These are phyloP conservation scores for Ampelomyces quisqualis DNA, from an alignment of 2,329 filamentous ascomycete genomes.

Conservation along the genomic window DNA sequence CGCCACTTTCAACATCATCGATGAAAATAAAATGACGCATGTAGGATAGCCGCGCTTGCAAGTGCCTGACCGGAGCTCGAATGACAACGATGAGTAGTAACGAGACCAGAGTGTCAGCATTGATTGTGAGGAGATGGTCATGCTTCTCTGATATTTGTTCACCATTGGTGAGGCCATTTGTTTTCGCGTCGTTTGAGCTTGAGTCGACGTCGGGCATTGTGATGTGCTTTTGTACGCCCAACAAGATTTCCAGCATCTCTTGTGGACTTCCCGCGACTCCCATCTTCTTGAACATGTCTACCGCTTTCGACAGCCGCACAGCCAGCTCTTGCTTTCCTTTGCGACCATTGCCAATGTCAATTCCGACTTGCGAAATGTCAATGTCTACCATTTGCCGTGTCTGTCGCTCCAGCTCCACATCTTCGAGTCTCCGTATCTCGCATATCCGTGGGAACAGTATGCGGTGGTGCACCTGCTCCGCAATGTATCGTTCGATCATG, in stretches of 20 bases:
- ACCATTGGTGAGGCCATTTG: slow-evolving; percentile 22
- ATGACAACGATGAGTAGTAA: slow-evolving; percentile 90
- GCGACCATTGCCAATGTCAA: slow-evolving; percentile 76
- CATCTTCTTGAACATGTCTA: slow-evolving; percentile 89
- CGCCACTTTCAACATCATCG: slow-evolving; percentile 93
- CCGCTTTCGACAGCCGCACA: slow-evolving; percentile 71
- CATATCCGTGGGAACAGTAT: slow-evolving; percentile 82
- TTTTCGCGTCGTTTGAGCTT: slow-evolving; percentile 31
- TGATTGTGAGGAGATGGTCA: slow-evolving; percentile 62
- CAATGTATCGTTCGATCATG: slow-evolving; percentile 90
- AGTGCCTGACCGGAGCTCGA: slow-evolving; percentile 78
- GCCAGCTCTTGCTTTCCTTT: slow-evolving; percentile 80
- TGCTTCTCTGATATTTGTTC: slow-evolving; percentile 52
- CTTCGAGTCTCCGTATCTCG: slow-evolving; percentile 74
- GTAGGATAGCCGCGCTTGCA: slow-evolving; percentile 87
- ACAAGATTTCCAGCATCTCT: slow-evolving; percentile 80
- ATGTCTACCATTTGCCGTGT: slow-evolving; percentile 92
- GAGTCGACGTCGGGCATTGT: slow-evolving; percentile 58
- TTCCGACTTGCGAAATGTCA: slow-evolving; percentile 91
- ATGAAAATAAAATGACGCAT: slow-evolving; percentile 98
- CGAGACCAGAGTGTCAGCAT: slow-evolving; percentile 91
- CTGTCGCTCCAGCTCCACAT: slow-evolving; percentile 82
- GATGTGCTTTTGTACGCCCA: slow-evolving; percentile 79
- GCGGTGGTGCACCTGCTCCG: slow-evolving; percentile 84
- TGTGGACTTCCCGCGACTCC: slow-evolving; percentile 74